Evolutionary conservation across 768 basidiomycete species (phyloP).

Genomic region (Gloeopeniophorella convolvens): DNA sequence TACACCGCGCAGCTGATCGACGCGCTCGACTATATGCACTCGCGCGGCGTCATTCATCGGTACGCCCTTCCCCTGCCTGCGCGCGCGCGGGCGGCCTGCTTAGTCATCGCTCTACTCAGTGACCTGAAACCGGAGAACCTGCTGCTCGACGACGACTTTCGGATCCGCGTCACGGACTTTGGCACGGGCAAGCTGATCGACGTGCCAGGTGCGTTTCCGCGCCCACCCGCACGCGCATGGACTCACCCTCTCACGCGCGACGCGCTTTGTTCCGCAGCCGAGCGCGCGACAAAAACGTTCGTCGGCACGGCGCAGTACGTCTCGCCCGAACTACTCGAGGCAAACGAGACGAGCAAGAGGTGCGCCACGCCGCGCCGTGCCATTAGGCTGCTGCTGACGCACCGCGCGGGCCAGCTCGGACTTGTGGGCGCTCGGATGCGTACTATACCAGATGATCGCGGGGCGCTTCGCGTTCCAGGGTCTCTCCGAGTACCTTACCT

Average conservation of each 20-base stretch:
- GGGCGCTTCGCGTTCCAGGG: slow-evolving; percentile 91
- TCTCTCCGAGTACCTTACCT: slow-evolving; percentile 87
- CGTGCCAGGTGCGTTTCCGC: slow-evolving; percentile 39
- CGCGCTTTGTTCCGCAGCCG: slow-evolving; percentile 30
- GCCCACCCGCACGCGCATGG: too few relatives aligned
- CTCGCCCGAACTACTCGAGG: slow-evolving; percentile 76
- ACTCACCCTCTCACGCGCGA: slow-evolving; percentile 24
- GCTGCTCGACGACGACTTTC: slow-evolving; percentile 77
- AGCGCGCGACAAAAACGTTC: slow-evolving; percentile 57
- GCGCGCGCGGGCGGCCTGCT: slow-evolving; percentile 12
- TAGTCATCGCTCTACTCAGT: slow-evolving; percentile 29
- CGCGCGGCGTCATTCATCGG: slow-evolving; percentile 86
- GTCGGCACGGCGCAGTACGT: slow-evolving; percentile 91
- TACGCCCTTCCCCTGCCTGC: slow-evolving; percentile 28
- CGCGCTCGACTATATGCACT: slow-evolving; percentile 86
- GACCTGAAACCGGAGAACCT: slow-evolving; percentile 87
- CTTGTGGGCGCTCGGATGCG: slow-evolving; percentile 93
- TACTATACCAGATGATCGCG: slow-evolving; percentile 88
- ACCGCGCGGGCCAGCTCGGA: slow-evolving; percentile 57
- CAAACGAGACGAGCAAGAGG: slow-evolving; percentile 72
- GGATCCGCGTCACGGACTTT: slow-evolving; percentile 95
- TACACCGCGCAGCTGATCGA: slow-evolving; percentile 90
- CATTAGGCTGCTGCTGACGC: background rate
- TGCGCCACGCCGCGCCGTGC: slow-evolving; percentile 27
- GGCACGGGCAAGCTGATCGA: slow-evolving; percentile 82